Evolutionary conservation across 2,329 filamentous ascomycete genomes (phyloP).

Genomic region (Samsoniella hepiali): DNA sequence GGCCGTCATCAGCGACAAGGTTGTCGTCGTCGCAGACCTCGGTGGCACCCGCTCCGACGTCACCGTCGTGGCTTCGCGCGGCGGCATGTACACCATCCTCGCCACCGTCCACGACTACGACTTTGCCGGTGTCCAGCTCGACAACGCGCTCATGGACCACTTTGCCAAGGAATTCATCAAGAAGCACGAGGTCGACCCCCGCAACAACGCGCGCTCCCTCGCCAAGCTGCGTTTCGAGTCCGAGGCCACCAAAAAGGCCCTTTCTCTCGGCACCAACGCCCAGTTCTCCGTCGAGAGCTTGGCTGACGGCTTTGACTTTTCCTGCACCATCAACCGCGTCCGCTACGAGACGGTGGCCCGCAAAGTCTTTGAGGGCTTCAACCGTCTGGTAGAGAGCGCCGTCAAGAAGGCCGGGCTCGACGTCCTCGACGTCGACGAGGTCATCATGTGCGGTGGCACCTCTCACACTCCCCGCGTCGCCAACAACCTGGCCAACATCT

Average conservation of each 20-base stretch:
- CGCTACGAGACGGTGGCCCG: conserved; percentile 86
- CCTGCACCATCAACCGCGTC: conserved; percentile 85
- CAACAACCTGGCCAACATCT: conserved; percentile 71
- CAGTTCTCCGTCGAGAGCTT: conserved; percentile 92
- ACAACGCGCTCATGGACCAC: conserved; percentile 90
- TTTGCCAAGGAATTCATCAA: conserved; percentile 99
- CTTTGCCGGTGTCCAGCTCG: conserved; percentile 78
- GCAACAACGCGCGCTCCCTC: conserved; percentile 73
- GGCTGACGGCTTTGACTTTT: conserved; percentile 85
- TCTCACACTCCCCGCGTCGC: conserved; percentile 94
- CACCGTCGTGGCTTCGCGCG: conserved; percentile 82
- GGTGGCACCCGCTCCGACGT: conserved; percentile 92
- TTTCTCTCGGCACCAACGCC: conserved; percentile 83
- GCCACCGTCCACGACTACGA: conserved; percentile 96
- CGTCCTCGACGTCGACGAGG: conserved; percentile 88
- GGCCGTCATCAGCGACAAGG: conserved; percentile 74
- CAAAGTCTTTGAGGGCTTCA: conserved; percentile 87
- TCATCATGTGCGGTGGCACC: conserved; percentile 88
- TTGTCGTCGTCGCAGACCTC: conserved; percentile 85
- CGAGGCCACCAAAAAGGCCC: conserved; percentile 86
- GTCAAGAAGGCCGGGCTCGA: conserved; percentile 92
- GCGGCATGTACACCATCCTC: conserved; percentile 93
- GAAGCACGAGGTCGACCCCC: conserved; percentile 88
- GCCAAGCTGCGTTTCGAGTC: conserved; percentile 92
- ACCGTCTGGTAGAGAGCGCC: conserved; percentile 75